A percentile compares a stretch with the other conserved stretches of the same genome.
Evolutionary conservation across 83 land plant genomes (phyloP).

Genomic region (Larix sibirica): DNA sequence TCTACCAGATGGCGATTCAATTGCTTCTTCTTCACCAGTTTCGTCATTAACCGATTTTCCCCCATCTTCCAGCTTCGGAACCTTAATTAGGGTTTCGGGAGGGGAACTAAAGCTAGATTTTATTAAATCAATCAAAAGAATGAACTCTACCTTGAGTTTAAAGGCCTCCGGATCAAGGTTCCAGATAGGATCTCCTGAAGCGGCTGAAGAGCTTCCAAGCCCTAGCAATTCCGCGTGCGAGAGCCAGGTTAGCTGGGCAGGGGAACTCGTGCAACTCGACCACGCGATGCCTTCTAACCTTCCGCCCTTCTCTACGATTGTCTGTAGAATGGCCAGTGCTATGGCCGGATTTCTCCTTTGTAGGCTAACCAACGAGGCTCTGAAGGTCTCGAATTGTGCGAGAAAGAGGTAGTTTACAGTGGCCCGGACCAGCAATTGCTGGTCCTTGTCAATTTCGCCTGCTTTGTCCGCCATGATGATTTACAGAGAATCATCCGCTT

Average conservation of each 20-base stretch:
- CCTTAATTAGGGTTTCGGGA: not conserved
- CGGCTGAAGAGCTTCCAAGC: not conserved
- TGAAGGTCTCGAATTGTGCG: slow-evolving; percentile 78
- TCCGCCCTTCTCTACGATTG: slow-evolving; percentile 49
- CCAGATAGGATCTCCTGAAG: slow-evolving; percentile 23
- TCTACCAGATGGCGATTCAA: not conserved
- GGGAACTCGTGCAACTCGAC: slow-evolving; percentile 50
- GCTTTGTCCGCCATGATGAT: no score
- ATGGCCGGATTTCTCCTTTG: slow-evolving; percentile 38
- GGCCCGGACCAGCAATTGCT: slow-evolving; percentile 47
- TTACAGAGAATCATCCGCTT: no score
- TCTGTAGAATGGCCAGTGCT: slow-evolving; percentile 53
- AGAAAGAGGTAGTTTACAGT: slow-evolving; percentile 67
- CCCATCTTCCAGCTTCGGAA: no score
- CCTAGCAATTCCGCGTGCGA: slow-evolving; percentile 47
- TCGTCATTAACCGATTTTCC: no score
- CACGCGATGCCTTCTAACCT: slow-evolving; percentile 37
- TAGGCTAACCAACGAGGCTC: slow-evolving; percentile 54
- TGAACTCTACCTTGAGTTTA: slow-evolving; percentile 45
- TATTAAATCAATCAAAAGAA: slow-evolving; percentile 37
- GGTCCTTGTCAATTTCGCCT: slow-evolving; percentile 37
- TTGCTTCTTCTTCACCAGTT: no score
- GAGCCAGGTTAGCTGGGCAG: slow-evolving; percentile 56
- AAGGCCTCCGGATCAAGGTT: slow-evolving; percentile 26
- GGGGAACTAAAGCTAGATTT: slow-evolving; percentile 16